phyloP scores from a whole-genome alignment of 192 early-diverging fungal species.

The Umbelopsis sp. region DNA sequence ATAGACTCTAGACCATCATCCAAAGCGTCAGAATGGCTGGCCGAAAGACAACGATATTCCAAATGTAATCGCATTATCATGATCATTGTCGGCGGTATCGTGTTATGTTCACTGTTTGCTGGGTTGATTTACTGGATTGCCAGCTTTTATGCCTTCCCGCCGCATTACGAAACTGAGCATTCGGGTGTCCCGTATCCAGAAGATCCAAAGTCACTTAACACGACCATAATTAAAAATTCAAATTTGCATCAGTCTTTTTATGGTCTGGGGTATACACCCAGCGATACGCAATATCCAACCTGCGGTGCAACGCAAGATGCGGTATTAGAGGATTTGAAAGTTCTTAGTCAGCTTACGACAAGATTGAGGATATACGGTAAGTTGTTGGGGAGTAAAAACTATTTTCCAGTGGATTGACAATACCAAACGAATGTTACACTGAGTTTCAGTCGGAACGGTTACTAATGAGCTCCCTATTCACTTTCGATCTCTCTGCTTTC shows the following conservation, averaged over 20 bases:
- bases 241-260: slow-evolving; percentile 45
- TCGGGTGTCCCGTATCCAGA: not conserved
- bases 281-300: slow-evolving; percentile 56
- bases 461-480: no score
- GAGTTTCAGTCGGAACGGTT: no score
- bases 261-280: slow-evolving; percentile 64
- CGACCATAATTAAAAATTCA: slow-evolving; percentile 36
- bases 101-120: not conserved
- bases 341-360: slow-evolving; percentile 57
- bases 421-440: no score
- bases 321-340: slow-evolving; percentile 61
- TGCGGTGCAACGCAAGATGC: slow-evolving; percentile 54
- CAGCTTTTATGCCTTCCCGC: slow-evolving; percentile 16
- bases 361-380: slow-evolving; percentile 59
- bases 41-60: not conserved
- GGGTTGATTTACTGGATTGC: slow-evolving; percentile 11
- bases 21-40: slow-evolving; percentile 7
- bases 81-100: not conserved
- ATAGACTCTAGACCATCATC: not conserved
- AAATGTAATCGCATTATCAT: not conserved
- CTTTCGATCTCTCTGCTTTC: no score
- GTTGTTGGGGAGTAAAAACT: not conserved
- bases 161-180: not conserved
- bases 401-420: no score
- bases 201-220: slow-evolving; percentile 25